Evolutionary conservation across 2,329 filamentous ascomycete species (phyloP).

Genomic region (Sporothrix protearum): DNA sequence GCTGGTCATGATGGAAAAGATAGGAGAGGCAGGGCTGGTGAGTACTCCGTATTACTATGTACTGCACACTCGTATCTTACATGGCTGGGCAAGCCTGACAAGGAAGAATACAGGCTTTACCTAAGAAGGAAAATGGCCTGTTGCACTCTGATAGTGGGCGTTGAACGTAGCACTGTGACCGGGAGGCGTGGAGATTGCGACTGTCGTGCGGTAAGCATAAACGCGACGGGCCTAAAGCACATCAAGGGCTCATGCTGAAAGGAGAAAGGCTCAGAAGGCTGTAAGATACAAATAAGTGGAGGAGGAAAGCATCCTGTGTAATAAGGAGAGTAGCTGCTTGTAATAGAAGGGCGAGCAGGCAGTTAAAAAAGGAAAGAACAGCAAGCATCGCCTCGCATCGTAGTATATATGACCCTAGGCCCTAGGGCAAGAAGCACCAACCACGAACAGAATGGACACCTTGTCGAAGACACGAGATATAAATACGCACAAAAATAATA

Average conservation of each 20-base stretch:
- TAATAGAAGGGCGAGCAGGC: background rate
- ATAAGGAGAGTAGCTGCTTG: background rate
- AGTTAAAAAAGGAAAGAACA: background rate
- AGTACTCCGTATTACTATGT: too few relatives aligned
- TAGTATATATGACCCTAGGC: too few relatives aligned
- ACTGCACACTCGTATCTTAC: too few relatives aligned
- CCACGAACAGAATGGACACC: background rate
- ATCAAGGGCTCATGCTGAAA: background rate
- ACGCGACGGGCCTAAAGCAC: background rate
- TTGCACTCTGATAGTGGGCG: background rate
- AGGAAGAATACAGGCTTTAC: background rate
- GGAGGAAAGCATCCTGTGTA: background rate
- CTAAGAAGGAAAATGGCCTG: slow-evolving; percentile 13
- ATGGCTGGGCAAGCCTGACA: background rate
- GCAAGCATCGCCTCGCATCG: background rate
- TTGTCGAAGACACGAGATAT: background rate
- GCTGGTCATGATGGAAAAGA: background rate
- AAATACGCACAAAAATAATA: background rate
- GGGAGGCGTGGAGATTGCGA: slow-evolving; percentile 7
- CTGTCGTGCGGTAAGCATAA: background rate
- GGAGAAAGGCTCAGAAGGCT: background rate
- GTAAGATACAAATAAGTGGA: too few relatives aligned
- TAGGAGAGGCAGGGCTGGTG: background rate
- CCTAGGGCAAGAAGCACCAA: background rate
- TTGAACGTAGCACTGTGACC: background rate